These are phyloP conservation scores for Acanthochlamys bracteata DNA, from an alignment of 106 monocot species.

Conservation along the genomic window DNA sequence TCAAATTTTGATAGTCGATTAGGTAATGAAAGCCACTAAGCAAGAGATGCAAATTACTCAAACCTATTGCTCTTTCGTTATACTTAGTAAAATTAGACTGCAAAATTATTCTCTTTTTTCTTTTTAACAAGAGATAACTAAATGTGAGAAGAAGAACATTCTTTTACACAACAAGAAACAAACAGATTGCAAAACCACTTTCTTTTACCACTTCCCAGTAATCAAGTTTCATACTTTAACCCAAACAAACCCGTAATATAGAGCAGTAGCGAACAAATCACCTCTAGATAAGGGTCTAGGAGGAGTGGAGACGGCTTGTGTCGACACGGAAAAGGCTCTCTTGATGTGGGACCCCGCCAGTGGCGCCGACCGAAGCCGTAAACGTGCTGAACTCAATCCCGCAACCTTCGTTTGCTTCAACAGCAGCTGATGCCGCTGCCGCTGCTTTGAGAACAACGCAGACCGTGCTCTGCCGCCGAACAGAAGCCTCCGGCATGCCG, in stretches of 20 bases:
- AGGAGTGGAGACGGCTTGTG: slow-evolving; percentile 67
- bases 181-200: background rate
- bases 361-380: slow-evolving; percentile 4
- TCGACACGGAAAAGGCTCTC: slow-evolving; percentile 36
- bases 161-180: background rate
- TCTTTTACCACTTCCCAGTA: no score
- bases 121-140: background rate
- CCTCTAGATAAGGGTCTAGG: slow-evolving; percentile 29
- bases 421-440: slow-evolving; percentile 16
- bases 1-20: no score
- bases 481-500: slow-evolving; percentile 30
- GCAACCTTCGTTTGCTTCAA: slow-evolving; percentile 6
- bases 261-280: background rate
- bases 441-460: slow-evolving; percentile 18
- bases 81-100: background rate
- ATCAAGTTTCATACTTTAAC: no score
- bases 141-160: background rate
- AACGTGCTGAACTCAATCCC: slow-evolving; percentile 10
- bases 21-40: no score
- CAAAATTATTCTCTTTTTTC: background rate
- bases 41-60: no score
- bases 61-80: background rate
- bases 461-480: slow-evolving; percentile 10
- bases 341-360: background rate
- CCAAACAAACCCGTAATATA: background rate